Percentiles rank a stretch among this genome's conserved stretches.
Evolutionary conservation across 2,329 filamentous ascomycete genomes (phyloP).

Genomic region (Fusarium stilboides): DNA sequence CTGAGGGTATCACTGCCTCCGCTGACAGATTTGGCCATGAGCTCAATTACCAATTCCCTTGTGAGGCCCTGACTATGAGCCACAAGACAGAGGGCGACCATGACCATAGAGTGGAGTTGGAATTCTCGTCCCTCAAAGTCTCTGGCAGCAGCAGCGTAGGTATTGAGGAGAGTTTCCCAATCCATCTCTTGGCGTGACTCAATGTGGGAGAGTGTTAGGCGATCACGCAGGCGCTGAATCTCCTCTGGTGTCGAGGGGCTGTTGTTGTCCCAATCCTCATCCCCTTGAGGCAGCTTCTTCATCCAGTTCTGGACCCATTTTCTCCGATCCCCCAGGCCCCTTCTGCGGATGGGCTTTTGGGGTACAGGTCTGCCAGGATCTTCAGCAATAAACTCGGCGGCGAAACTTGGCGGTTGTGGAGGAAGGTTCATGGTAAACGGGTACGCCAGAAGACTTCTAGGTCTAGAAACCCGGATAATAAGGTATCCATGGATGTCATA

Average conservation of each 20-base stretch:
- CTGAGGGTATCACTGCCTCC: constrained; percentile 47
- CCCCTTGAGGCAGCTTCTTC: constrained; percentile 47
- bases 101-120: constrained; percentile 48
- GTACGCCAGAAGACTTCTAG: constrained; percentile 26
- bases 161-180: constrained; percentile 44
- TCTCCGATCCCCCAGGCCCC: constrained; percentile 46
- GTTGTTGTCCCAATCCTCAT: constrained; percentile 50
- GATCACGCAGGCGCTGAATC: constrained; percentile 39
- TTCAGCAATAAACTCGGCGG: constrained; percentile 48
- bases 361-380: constrained; percentile 46
- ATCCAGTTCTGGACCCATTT: constrained; percentile 49
- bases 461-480: constrained; percentile 30
- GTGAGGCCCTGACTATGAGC: constrained; percentile 43
- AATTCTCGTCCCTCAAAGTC: constrained; percentile 46
- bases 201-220: constrained; percentile 43
- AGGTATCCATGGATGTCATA: constrained; percentile 34
- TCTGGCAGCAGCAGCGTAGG: constrained; percentile 44
- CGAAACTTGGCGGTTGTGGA: constrained; percentile 38
- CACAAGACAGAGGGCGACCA: constrained; percentile 48
- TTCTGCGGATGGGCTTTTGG: constrained; percentile 45
- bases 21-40: constrained; percentile 48
- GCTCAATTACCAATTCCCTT: constrained; percentile 40
- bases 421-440: constrained; percentile 40
- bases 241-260: constrained; percentile 43
- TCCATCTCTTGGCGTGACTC: constrained; percentile 43